phyloP scores from a whole-genome alignment of 768 basidiomycete genomes.

The Termitomyces sp. region DNA sequence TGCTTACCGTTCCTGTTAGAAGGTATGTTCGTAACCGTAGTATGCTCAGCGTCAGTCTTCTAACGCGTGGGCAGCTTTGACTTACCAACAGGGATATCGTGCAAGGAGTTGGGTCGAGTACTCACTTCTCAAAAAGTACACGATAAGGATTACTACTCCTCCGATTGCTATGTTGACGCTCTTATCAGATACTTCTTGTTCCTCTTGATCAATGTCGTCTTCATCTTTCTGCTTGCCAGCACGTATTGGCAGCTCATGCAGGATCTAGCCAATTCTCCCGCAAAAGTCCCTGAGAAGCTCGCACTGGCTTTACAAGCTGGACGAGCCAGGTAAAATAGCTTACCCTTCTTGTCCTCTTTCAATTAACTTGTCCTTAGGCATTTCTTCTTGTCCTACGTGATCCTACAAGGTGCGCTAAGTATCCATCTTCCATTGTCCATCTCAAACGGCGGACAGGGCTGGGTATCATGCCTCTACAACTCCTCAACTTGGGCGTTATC shows the following conservation, averaged over 20 bases:
- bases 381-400: conserved; percentile 83
- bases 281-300: conserved; percentile 90
- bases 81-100: conserved; percentile 86
- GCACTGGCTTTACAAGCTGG: conserved; percentile 79
- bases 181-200: conserved; percentile 83
- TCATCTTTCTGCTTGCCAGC: conserved; percentile 88
- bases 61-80: conserved; percentile 42
- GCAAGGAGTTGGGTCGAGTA: conserved; percentile 94
- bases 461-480: conserved; percentile 93
- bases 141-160: not conserved
- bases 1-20: conserved; percentile 85
- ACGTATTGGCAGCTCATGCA: conserved; percentile 90
- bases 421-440: conserved; percentile 4
- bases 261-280: conserved; percentile 90
- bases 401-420: conserved; percentile 60
- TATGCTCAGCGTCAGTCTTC: not conserved
- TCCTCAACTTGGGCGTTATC: conserved; percentile 87
- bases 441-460: conserved; percentile 43
- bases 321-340: conserved; percentile 49
- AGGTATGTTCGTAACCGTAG: conserved; percentile 37
- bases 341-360: conserved; percentile 9
- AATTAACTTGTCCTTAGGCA: conserved; percentile 36
- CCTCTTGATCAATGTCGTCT: conserved; percentile 87
- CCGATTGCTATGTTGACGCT: conserved; percentile 4
- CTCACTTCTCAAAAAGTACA: conserved; percentile 86